Base-by-base conservation (phyloP, 2,329 filamentous ascomycete genomes). In the Claviceps digitariae region DNA sequence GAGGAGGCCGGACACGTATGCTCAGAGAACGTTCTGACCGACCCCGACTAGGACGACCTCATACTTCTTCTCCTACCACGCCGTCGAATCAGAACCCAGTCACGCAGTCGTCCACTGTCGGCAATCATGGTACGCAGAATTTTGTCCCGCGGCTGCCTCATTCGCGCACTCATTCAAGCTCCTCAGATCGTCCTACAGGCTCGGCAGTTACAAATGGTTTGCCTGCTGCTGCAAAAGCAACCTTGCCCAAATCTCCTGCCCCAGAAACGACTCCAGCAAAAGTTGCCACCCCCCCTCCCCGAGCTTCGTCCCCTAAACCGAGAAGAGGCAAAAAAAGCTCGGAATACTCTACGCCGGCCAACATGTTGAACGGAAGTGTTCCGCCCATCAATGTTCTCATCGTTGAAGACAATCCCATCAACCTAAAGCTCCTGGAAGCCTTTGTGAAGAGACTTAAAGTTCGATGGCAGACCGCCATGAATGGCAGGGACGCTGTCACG, bases 331-430 rank as follows among this genome's bases (percentile, higher is more conserved):
- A 81, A 66, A 83, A 80, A 61, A 68, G 65, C 29, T 64, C 65
- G 31, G 71, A 73, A 21, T 66, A 70, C 51, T 66, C 74, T 1
- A 68, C 65, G 13, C 63, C 85, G 56, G 74, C 83, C 4, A 83
- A 80, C 31, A 76, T 87, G 61, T 77, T 95, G 29, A 89, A 91
- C 60, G 85, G 84, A 52, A 83, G 83, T 1, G 89, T 97, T 0
- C 93, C 93, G 8, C 91, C 93, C 1, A 97, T 98, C 71, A 97
- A 95, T 61, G 90, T 97, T 8, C 76, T 98, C 45, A 95, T 98
- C 56, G 93, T 98, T 15, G 93, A 98, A 72, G 93, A 98, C 72
- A 98, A 98, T 68, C 90, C 93, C 58, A 97, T 98, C 76, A 98
- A 97, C 65, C 74, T 97, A 60, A 87, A 89, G 63, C 82, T 98